Conservation (phyloP, 1,139 yeast genomes). For the Saccharomycopsis hybrid region DNA sequence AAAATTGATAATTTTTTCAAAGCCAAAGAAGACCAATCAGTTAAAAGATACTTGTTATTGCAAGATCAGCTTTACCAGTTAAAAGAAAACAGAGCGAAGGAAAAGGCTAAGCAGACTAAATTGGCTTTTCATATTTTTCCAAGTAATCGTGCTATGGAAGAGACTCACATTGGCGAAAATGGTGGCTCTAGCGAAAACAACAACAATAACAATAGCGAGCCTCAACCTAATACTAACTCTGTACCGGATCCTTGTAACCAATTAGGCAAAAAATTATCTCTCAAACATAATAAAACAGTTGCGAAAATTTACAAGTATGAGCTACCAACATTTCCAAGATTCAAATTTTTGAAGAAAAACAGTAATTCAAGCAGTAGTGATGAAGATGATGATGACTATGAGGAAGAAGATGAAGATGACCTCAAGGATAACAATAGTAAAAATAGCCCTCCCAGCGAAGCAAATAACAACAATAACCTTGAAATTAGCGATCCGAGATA, state of each 20-base stretch:
- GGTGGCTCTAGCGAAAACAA: neutral
- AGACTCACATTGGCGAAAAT: neutral
- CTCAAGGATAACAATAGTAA: neutral
- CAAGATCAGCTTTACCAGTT: slow-evolving; percentile 65
- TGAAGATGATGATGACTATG: neutral
- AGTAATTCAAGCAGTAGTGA: neutral
- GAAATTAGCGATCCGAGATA: slow-evolving; percentile 25
- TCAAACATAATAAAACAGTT: neutral
- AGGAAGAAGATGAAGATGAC: slow-evolving; percentile 3
- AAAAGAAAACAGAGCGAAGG: slow-evolving; percentile 42
- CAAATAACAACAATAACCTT: neutral
- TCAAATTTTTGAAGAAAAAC: slow-evolving; percentile 34
- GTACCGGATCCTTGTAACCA: neutral
- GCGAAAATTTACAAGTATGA: slow-evolving; percentile 32
- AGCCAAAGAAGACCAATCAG: slow-evolving; percentile 54
- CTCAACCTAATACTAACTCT: neutral
- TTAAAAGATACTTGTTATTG: slow-evolving; percentile 52
- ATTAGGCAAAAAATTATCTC: neutral
- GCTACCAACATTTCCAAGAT: slow-evolving; percentile 52
- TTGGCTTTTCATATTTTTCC: neutral
- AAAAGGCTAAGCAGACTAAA: slow-evolving; percentile 18
- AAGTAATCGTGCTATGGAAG: neutral
- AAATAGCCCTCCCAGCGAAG: neutral
- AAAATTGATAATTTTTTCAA: slow-evolving; percentile 58
- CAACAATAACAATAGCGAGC: neutral